Base-by-base conservation (phyloP, 2,329 filamentous ascomycete genomes). In the Saccharata proteae region DNA sequence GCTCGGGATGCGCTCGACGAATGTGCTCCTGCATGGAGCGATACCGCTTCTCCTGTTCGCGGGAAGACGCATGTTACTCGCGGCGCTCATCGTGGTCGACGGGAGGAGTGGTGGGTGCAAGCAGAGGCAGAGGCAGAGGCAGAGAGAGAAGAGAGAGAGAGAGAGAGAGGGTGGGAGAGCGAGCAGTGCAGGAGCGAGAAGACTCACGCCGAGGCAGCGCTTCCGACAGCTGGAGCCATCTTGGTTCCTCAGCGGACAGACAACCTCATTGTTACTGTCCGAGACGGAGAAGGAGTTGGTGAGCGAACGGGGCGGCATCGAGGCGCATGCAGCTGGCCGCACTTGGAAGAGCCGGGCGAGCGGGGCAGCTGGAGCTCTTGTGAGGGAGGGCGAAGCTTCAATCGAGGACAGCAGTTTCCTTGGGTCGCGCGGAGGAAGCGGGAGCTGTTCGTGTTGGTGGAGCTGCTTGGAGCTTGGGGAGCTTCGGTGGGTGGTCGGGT, bases 11-110 rank as follows among this genome's bases (percentile, higher is more conserved):
- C 44, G 90, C 88, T 58, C 90, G 79, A 49, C 90, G 83, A 51
- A 98, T 96, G 54, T 98, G 90, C 71, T 98, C 90, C 62, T 96
- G 90, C 84, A 98, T 96, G 41, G 88, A 96, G 58, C 90, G 85
- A 64, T 86, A 98, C 45, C 83, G 74, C 62, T 93, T 93, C 65
- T 92, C 84, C 84, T 92, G 60, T 43, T 37, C 30, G 46, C 32
- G 39, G 40, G 35, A 38, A 31, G 32, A 38, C 41, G 38, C 46
- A 49, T 49, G 52, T 57, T 41, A 51, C 26, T 46, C 38, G 16
- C 29, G 31, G 33, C 31, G 36, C 27, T 26, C 31, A 24, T 26
- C 17, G 13, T 14, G 12, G 26, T 25, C 24, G 31, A 15, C 26
- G 26, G 26, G 19, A 12, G 22, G 17, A 17, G 25, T 38, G 26